Evolutionary conservation across 345 rosid species (phyloP).

Genomic region (Pistacia atlantica): DNA sequence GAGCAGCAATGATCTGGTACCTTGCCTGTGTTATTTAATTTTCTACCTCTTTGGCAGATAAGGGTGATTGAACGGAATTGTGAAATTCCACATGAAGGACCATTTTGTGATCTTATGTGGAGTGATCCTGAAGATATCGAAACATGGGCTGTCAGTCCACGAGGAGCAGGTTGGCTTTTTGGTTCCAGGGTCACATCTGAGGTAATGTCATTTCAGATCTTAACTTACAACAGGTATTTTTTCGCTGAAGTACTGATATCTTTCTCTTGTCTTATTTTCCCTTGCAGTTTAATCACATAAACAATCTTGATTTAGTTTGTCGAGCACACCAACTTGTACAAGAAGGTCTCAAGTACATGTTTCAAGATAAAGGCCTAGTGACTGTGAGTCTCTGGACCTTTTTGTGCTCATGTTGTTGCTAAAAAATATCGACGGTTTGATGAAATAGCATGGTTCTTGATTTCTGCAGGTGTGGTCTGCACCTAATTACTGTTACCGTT

Average conservation of each 20-base stretch:
- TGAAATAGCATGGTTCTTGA: conserved; percentile 28
- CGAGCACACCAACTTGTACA: conserved; percentile 99
- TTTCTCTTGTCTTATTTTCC: conserved; percentile 13
- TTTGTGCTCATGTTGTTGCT: conserved; percentile 1
- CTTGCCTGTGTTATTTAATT: not conserved
- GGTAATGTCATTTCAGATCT: conserved; percentile 46
- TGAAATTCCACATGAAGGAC: conserved; percentile 99
- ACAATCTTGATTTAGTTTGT: conserved; percentile 92
- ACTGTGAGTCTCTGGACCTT: conserved; percentile 56
- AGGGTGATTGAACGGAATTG: conserved; percentile 91
- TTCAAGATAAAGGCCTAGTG: conserved; percentile 99
- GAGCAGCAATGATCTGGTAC: conserved; percentile 12
- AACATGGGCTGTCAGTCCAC: conserved; percentile 99
- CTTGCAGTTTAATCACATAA: conserved; percentile 90
- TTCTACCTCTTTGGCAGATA: conserved; percentile 54
- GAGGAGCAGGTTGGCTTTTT: conserved; percentile 99
- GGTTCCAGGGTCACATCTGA: conserved; percentile 98
- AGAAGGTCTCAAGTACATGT: conserved; percentile 99
- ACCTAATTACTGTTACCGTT: conserved; percentile 97
- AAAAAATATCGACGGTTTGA: conserved; percentile 18
- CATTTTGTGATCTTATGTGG: conserved; percentile 99
- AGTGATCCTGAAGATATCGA: conserved; percentile 99
- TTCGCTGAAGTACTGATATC: conserved; percentile 19
- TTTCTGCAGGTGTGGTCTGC: conserved; percentile 96
- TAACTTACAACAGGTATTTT: not conserved